Evolutionary conservation across 2,329 filamentous ascomycete species (phyloP).

Genomic region (Passalora sequoiae): DNA sequence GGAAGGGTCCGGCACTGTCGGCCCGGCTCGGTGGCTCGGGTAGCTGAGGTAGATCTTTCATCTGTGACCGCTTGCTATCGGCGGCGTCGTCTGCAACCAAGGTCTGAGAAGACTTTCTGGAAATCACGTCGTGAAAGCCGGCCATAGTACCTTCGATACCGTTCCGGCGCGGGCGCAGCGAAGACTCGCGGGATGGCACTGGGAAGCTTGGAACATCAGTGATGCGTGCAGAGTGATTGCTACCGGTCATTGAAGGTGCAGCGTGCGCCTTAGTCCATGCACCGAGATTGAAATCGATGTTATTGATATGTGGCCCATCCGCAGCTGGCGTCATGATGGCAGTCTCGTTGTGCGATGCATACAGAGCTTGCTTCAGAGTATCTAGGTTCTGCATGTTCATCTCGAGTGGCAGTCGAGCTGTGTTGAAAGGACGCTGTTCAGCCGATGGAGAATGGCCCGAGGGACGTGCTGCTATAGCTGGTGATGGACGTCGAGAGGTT

Average conservation of each 20-base stretch:
- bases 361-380: slow-evolving; percentile 31
- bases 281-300: slow-evolving; percentile 27
- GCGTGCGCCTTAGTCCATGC: slow-evolving; percentile 27
- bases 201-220: slow-evolving; percentile 4
- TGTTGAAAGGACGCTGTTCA: slow-evolving; percentile 6
- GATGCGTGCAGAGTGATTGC: slow-evolving; percentile 1
- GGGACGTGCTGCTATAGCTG: slow-evolving; percentile 16
- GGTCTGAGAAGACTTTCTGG: not conserved
- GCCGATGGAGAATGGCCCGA: slow-evolving; percentile 12
- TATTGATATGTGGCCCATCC: slow-evolving; percentile 25
- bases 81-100: not conserved
- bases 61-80: not conserved
- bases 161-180: no score
- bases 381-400: slow-evolving; percentile 23
- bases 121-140: not conserved
- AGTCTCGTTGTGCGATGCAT: slow-evolving; percentile 32
- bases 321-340: slow-evolving; percentile 29
- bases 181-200: slow-evolving; percentile 22
- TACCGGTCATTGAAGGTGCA: slow-evolving; percentile 5
- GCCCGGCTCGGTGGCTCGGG: not conserved
- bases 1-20: slow-evolving; percentile 1
- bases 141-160: not conserved
- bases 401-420: slow-evolving; percentile 20
- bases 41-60: slow-evolving; percentile 2
- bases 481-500: slow-evolving; percentile 24